Evolutionary conservation across 2,329 filamentous ascomycete species (phyloP).

Genomic region (Fusarium sp.): DNA sequence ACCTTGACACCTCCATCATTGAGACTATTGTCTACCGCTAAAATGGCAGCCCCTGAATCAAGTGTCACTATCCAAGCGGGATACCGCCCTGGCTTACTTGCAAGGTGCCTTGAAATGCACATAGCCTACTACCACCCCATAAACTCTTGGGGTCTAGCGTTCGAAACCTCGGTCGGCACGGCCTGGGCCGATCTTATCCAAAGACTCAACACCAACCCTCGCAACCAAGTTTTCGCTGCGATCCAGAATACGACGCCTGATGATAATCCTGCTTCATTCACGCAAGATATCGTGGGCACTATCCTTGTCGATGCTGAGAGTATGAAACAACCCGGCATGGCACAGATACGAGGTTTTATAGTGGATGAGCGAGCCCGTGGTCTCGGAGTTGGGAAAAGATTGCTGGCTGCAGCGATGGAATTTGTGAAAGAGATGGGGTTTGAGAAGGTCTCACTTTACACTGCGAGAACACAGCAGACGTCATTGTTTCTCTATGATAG

Average conservation of each 20-base stretch:
- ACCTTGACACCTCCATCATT: too few species aligned
- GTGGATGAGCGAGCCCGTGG: constrained; percentile 29
- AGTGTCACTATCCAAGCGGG: constrained; percentile 15
- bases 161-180: constrained; percentile 25
- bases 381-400: constrained; percentile 12
- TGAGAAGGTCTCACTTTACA: constrained; percentile 19
- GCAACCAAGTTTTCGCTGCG: constrained; percentile 27
- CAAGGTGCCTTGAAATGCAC: constrained; percentile 33
- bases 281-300: constrained; percentile 21
- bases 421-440: constrained; percentile 18
- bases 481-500: constrained; percentile 18
- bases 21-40: too few species aligned
- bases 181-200: constrained; percentile 28
- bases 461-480: neutral
- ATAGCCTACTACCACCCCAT: constrained; percentile 26
- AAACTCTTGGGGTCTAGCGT: constrained; percentile 21
- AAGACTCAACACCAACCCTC: constrained; percentile 19
- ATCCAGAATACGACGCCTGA: neutral
- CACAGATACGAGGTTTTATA: constrained; percentile 31
- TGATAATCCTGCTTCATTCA: neutral
- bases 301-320: constrained; percentile 21
- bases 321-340: neutral
- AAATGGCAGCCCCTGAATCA: neutral
- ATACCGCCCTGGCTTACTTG: constrained; percentile 30
- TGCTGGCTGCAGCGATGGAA: constrained; percentile 20